These are phyloP conservation scores for Quercus phellos DNA, from an alignment of 331 rosid genomes.

Conservation along the genomic window DNA sequence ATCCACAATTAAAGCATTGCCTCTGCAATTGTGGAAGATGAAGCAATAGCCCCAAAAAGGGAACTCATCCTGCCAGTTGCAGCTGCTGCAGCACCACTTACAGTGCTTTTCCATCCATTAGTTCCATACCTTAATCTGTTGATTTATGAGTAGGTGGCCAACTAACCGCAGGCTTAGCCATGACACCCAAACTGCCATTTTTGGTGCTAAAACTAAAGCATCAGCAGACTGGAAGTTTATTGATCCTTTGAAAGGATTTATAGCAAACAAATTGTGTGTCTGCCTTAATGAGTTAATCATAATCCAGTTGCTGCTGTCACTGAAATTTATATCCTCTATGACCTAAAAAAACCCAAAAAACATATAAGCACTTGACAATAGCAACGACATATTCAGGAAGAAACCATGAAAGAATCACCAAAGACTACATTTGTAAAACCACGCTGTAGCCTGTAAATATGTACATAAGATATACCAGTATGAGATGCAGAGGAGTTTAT, in stretches of 20 bases:
- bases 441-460: constrained; percentile 79
- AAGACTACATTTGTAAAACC: constrained; percentile 76
- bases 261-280: constrained; percentile 82
- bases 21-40: constrained; percentile 58
- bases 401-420: background rate
- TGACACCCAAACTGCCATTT: constrained; percentile 37
- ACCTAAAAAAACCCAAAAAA: background rate
- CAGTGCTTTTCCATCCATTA: constrained; percentile 81
- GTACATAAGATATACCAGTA: constrained; percentile 43
- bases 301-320: constrained; percentile 94
- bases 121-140: constrained; percentile 62
- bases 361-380: background rate
- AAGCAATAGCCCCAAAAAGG: constrained; percentile 74
- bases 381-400: background rate
- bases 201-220: constrained; percentile 34
- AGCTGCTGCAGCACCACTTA: constrained; percentile 84
- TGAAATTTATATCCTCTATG: constrained; percentile 62
- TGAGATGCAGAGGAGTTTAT: constrained; percentile 38
- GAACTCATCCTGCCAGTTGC: constrained; percentile 65
- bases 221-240: constrained; percentile 52
- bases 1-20: constrained; percentile 37
- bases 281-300: constrained; percentile 97
- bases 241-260: constrained; percentile 76
- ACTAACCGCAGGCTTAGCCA: constrained; percentile 29
- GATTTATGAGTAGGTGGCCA: constrained; percentile 23